Evolutionary conservation across 2,329 filamentous ascomycete genomes (phyloP).

Genomic region (Fusarium siculi): DNA sequence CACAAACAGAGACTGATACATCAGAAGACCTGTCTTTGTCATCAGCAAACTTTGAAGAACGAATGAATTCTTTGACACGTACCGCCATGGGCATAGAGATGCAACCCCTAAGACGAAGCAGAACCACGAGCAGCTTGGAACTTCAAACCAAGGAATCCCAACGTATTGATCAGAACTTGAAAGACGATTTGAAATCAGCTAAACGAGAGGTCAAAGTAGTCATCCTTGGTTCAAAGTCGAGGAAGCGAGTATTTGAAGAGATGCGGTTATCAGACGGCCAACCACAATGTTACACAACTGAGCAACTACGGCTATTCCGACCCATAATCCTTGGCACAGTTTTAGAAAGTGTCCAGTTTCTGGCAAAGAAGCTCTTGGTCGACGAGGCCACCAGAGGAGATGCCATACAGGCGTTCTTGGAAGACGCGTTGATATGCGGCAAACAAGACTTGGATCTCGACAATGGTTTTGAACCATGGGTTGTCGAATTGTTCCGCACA

Average conservation of each 20-base stretch:
- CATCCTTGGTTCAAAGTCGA: background rate
- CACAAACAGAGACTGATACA: background rate
- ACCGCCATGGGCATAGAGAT: background rate
- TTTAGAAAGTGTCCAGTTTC: background rate
- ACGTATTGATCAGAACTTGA: background rate
- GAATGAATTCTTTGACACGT: too few relatives aligned
- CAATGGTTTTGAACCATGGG: background rate
- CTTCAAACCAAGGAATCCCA: background rate
- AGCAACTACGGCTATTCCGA: background rate
- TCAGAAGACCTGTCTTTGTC: rapidly evolving
- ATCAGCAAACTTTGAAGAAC: rapidly evolving
- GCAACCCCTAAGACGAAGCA: background rate
- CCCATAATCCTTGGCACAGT: background rate
- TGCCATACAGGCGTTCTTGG: background rate
- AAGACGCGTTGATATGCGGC: background rate
- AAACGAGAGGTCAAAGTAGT: rapidly evolving
- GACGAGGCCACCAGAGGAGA: rapidly evolving
- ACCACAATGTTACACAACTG: background rate
- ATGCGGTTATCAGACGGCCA: background rate
- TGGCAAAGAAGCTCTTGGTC: background rate
- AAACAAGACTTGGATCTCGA: background rate
- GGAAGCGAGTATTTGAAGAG: background rate
- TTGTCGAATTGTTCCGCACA: rapidly evolving
- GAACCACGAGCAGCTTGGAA: rapidly evolving
- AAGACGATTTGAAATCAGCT: rapidly evolving